A percentile compares a stretch with the other conserved stretches of the same genome.
These are phyloP conservation scores for Plenodomus lindquistii DNA, from an alignment of 2,329 filamentous ascomycete species.

Conservation along the genomic window DNA sequence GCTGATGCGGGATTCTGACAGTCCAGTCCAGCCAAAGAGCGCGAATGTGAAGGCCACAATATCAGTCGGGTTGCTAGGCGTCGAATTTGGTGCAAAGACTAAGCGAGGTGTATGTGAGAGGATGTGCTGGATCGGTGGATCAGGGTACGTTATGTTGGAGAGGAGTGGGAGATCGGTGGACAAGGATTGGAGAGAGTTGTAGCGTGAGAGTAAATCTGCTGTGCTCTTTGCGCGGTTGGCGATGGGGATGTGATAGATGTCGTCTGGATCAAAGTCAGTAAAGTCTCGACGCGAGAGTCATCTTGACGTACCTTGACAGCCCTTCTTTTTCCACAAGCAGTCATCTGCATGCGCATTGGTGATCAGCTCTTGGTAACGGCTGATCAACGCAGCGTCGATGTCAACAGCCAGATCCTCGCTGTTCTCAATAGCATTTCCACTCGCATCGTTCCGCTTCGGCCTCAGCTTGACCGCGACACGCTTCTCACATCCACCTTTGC, in stretches of 20 bases:
- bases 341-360: constrained; percentile 74
- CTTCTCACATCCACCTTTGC: constrained; percentile 77
- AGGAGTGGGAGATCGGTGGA: constrained; percentile 36
- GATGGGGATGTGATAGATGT: constrained; percentile 64
- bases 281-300: neutral
- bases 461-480: constrained; percentile 78
- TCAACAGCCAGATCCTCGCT: constrained; percentile 52
- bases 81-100: constrained; percentile 24
- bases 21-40: constrained; percentile 56
- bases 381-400: constrained; percentile 67
- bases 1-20: constrained; percentile 66
- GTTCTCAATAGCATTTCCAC: constrained; percentile 55
- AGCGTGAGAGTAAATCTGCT: constrained; percentile 45
- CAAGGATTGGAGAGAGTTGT: constrained; percentile 44
- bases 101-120: constrained; percentile 26
- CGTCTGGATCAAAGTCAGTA: constrained; percentile 48
- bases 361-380: constrained; percentile 75
- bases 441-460: constrained; percentile 55
- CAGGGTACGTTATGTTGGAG: constrained; percentile 40
- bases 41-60: constrained; percentile 40
- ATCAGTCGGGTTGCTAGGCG: constrained; percentile 24
- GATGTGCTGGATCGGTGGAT: constrained; percentile 29
- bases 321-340: constrained; percentile 83
- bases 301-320: constrained; percentile 72
- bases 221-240: constrained; percentile 43